A percentile compares a stretch with the other conserved stretches of the same genome.
Evolutionary conservation across 2,329 filamentous ascomycete species (phyloP).

Genomic region (Fusarium subtropicale): DNA sequence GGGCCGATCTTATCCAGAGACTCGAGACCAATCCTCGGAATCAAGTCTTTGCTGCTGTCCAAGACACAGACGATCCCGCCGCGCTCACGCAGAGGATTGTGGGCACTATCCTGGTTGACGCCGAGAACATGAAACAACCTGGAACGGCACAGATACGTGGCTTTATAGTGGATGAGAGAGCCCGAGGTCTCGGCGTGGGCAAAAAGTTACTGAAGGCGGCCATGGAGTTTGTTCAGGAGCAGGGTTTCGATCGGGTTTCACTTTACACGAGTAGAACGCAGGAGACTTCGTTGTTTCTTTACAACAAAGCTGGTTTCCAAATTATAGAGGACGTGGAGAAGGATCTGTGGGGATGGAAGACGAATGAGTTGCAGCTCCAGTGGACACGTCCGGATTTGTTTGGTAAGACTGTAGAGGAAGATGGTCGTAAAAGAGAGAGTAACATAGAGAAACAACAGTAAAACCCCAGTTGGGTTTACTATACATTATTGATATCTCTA

Average conservation of each 20-base stretch:
- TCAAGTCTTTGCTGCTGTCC: slow-evolving; percentile 27
- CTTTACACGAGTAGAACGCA: slow-evolving; percentile 20
- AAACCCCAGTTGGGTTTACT: rapidly evolving
- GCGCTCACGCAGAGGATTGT: slow-evolving; percentile 21
- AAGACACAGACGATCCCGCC: background rate
- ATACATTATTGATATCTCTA: background rate
- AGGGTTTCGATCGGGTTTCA: slow-evolving; percentile 11
- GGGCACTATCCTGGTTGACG: slow-evolving; percentile 21
- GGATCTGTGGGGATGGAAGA: slow-evolving; percentile 24
- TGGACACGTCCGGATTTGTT: background rate
- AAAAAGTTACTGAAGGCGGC: slow-evolving; percentile 12
- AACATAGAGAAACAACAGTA: background rate
- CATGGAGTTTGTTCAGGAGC: slow-evolving; percentile 24
- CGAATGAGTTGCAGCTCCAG: slow-evolving; percentile 28
- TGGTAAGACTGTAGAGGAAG: background rate
- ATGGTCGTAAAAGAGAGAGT: rapidly evolving
- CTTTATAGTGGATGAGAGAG: slow-evolving; percentile 32
- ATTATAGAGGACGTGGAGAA: slow-evolving; percentile 18
- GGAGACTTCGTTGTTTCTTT: slow-evolving; percentile 11
- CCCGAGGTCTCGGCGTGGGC: slow-evolving; percentile 22
- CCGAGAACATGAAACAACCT: slow-evolving; percentile 1
- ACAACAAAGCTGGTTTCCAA: slow-evolving; percentile 16
- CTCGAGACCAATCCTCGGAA: slow-evolving; percentile 23
- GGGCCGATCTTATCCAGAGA: slow-evolving; percentile 30
- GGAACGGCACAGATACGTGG: slow-evolving; percentile 30